Percentiles rank a stretch among this genome's conserved stretches.
Evolutionary conservation across 306 rosid genomes (phyloP).

Genomic region (Astragalus membranaceus): DNA sequence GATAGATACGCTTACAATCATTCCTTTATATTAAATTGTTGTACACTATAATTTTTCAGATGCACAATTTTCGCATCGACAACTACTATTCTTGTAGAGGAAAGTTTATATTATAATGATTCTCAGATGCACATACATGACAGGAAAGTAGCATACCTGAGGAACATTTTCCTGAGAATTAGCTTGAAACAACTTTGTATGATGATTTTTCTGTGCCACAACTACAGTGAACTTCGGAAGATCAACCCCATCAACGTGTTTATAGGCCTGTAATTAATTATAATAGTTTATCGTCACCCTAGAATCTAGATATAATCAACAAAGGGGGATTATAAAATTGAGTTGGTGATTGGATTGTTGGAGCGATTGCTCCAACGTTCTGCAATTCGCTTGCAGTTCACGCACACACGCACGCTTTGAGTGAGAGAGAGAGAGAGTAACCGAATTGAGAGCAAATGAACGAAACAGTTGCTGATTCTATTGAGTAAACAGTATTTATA

Average conservation of each 20-base stretch:
- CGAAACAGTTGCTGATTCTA: no score
- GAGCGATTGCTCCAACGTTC: no score
- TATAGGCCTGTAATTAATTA: conserved; percentile 72
- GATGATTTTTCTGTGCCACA: conserved; percentile 88
- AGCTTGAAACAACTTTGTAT: conserved; percentile 62
- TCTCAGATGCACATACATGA: not conserved
- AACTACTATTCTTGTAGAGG: conserved; percentile 70
- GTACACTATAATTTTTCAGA: conserved; percentile 69
- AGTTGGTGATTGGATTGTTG: not conserved
- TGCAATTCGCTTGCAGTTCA: no score
- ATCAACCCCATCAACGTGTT: conserved; percentile 60
- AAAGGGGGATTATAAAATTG: not conserved
- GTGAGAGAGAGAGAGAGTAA: no score
- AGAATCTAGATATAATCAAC: not conserved
- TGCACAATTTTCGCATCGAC: conserved; percentile 70
- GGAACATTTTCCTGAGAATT: conserved; percentile 66
- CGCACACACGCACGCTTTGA: no score
- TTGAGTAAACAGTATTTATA: no score
- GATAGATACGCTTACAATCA: conserved; percentile 45
- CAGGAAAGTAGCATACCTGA: conserved; percentile 51
- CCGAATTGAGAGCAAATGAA: no score
- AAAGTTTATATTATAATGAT: not conserved
- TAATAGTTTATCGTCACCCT: conserved; percentile 8
- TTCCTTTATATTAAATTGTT: conserved; percentile 92
- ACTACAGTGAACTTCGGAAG: conserved; percentile 76